phyloP scores from a whole-genome alignment of 805 yeast genomes.

The Myxozyma neotropica region DNA sequence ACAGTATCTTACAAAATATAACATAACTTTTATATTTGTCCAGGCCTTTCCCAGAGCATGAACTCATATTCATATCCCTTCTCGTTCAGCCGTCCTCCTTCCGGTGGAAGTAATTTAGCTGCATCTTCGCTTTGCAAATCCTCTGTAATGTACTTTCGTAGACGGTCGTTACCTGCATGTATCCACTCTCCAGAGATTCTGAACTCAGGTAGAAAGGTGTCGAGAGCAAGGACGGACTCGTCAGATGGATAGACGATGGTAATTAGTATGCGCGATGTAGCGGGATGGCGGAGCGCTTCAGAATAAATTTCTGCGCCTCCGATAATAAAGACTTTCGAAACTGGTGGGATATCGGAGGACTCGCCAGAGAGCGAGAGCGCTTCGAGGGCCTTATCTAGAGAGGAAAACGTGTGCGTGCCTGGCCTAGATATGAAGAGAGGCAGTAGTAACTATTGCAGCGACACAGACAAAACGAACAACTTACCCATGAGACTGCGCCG shows the following conservation, averaged over 20 bases:
- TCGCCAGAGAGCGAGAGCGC: slow-evolving; percentile 4
- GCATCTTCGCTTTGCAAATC: slow-evolving; percentile 34
- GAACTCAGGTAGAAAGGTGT: slow-evolving; percentile 58
- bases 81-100: slow-evolving; percentile 38
- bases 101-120: slow-evolving; percentile 13
- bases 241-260: slow-evolving; percentile 22
- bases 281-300: slow-evolving; percentile 54
- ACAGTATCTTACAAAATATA: not conserved
- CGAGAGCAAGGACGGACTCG: slow-evolving; percentile 54
- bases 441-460: not conserved
- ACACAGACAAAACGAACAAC: not conserved
- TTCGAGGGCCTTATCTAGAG: slow-evolving; percentile 14
- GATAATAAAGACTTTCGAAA: slow-evolving; percentile 62
- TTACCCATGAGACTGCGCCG: slow-evolving; percentile 30
- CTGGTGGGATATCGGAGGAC: slow-evolving; percentile 12
- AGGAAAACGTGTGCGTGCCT: slow-evolving; percentile 20
- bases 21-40: not conserved
- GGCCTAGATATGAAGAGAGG: not conserved
- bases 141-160: slow-evolving; percentile 26
- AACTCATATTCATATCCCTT: slow-evolving; percentile 60
- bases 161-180: slow-evolving; percentile 6
- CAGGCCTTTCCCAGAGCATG: slow-evolving; percentile 56
- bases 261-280: slow-evolving; percentile 50
- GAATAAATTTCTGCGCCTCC: slow-evolving; percentile 92
- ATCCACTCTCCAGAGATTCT: slow-evolving; percentile 36